Base-by-base conservation (phyloP, 495 filamentous ascomycete genomes). In the Penicillium desertorum region DNA sequence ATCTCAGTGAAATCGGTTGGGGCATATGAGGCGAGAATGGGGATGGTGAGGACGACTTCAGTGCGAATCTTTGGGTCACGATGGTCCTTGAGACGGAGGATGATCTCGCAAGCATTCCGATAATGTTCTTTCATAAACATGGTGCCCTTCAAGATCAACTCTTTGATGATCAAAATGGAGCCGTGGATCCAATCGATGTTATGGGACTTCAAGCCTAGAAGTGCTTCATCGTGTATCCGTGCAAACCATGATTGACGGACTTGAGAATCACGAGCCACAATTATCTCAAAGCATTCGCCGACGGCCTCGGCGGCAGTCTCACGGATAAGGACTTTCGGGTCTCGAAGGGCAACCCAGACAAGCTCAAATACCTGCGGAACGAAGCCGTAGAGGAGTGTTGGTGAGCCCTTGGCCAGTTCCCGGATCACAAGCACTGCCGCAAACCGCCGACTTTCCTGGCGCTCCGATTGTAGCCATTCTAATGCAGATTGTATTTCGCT, bases 51-150 rank as follows among this genome's bases (percentile, higher is more conserved):
- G 45, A 98, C 88, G 22, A 98, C 88, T 43, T 95, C 90, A 53
- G 88, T 85, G 30, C 93, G 84, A 60, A 98, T 95, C 36, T 90
- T 87, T 4, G 83, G 72, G 56, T 99, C 94, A 44, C 90, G 85
- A 59, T 96, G 89, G 60, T 98, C 95, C 64, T 94, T 96, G 67
- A 95, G 86, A 49, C 86, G 86, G 54, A 91, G 85, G 22, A 96
- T 87, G 56, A 91, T 91, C 58, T 99, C 94, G 71, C 93, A 97
- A 14, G 90, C 86, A 45, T 95, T 90, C 32, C 83, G 78, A 62
- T 94, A 93, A 60, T 89, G 84, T 32, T 89, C 89, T 48, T 94
- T 88, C 94, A 99, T 97, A 75, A 95, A 99, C 94, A 98, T 99
- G 57, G 91, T 92, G 23, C 94, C 93, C 62, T 94, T 91, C 58